Base-by-base conservation (phyloP, 306 rosid genomes). In the Fragaria nilgerrensis region DNA sequence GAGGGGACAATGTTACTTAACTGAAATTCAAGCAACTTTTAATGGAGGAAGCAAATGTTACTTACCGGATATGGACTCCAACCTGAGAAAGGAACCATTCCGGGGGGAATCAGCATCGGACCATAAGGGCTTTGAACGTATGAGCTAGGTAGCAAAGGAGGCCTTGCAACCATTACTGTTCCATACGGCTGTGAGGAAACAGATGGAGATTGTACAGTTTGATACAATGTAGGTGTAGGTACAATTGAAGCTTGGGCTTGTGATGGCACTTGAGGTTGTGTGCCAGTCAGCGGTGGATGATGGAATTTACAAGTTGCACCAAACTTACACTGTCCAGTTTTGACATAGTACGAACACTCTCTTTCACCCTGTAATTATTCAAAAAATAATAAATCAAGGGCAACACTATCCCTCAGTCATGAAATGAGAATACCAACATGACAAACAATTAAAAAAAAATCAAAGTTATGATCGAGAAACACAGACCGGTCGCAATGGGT, bases 241-340 rank as follows among this genome's bases (percentile, higher is more conserved):
- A 84, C 67, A 22, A 91, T 91, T 63, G 93, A 73, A 81, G 86
- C 87, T 8, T 83, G 90, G 49, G 80, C 86, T 65, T 86, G 90
- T 27, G 97, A 80, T 47, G 87, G 88, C 45, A 88, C 79, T 23
- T 88, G 84, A 82, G 86, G 55, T 71, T 82, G 98, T 70, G 83
- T 25, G 15, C 94, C 94, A 2, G 82, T 81, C 8, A 91, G 96
- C 80, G 87, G 97, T 27, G 99, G 99, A 77, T 96, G 99, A 76
- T 96, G 92, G 85, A 89, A 96, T 88, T 96, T 96, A 87, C 99
- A 96, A 14, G 94, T 89, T 23, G 87, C 80, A 52, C 97, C 97
- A 71, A 96, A 96, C 88, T 92, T 96, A 91, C 99, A 96, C 74
- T 87, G 97, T 68, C 98, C 97, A 22, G 92, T 96, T 86, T 96